A percentile compares a stretch with the other conserved stretches of the same genome.
Evolutionary conservation across 768 basidiomycete species (phyloP).

Genomic region (Leccinum truebloodii): DNA sequence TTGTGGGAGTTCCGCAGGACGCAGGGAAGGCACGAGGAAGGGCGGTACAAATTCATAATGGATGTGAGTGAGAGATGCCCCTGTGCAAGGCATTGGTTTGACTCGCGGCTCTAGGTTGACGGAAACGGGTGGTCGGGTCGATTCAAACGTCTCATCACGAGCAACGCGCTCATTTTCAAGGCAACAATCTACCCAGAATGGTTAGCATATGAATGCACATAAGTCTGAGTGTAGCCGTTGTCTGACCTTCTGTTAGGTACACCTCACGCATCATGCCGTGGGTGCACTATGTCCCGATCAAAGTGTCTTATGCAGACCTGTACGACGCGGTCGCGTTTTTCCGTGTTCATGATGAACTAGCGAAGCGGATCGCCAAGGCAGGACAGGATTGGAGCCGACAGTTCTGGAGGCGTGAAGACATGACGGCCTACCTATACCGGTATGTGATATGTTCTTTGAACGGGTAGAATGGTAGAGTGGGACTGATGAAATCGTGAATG

Average conservation of each 20-base stretch:
- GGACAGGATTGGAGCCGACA: constrained; percentile 57
- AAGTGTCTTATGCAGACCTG: constrained; percentile 64
- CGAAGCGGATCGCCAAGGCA: constrained; percentile 52
- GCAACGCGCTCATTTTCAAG: constrained; percentile 66
- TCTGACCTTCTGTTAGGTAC: constrained; percentile 39
- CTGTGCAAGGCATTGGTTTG: not conserved
- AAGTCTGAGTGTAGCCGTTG: not conserved
- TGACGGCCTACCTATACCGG: constrained; percentile 61
- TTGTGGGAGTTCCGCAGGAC: constrained; percentile 51
- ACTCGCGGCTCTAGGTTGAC: constrained; percentile 42
- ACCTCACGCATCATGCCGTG: constrained; percentile 60
- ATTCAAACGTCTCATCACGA: constrained; percentile 63
- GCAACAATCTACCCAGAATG: constrained; percentile 76
- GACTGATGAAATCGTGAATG: not conserved
- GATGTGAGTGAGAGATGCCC: constrained; percentile 42
- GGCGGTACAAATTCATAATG: constrained; percentile 61
- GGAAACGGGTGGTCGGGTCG: constrained; percentile 72
- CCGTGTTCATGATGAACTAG: constrained; percentile 64
- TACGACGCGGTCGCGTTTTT: constrained; percentile 76
- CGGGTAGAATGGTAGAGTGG: no score
- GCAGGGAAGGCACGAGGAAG: constrained; percentile 50
- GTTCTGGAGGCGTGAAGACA: constrained; percentile 63
- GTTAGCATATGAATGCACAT: constrained; percentile 32
- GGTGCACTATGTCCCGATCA: constrained; percentile 75
- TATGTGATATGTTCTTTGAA: constrained; percentile 24